These are phyloP conservation scores for Apiotrichum akiyoshidainum DNA, from an alignment of 1,284 basidiomycete species.

Conservation along the genomic window DNA sequence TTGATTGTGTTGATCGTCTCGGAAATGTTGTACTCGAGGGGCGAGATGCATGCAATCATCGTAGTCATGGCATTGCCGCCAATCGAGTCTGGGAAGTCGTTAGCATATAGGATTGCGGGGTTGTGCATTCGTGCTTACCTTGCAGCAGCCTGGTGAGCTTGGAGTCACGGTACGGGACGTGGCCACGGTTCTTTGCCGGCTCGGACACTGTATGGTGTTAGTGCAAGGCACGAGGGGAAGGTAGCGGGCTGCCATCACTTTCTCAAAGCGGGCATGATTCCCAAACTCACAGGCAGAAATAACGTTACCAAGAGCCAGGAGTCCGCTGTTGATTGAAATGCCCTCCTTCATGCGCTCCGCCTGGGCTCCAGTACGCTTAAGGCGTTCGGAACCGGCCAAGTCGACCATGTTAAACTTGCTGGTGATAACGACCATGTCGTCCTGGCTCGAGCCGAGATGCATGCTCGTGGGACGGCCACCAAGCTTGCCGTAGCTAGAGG, in stretches of 20 bases:
- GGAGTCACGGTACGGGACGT: slow-evolving; percentile 95
- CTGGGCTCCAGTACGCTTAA: slow-evolving; percentile 87
- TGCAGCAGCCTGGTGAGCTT: slow-evolving; percentile 90
- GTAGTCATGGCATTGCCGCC: slow-evolving; percentile 96
- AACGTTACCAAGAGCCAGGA: slow-evolving; percentile 94
- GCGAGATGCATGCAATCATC: slow-evolving; percentile 98
- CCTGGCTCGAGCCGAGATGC: slow-evolving; percentile 54
- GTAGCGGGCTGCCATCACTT: background rate
- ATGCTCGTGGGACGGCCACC: slow-evolving; percentile 65
- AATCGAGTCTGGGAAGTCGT: slow-evolving; percentile 66
- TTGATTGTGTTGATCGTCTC: slow-evolving; percentile 98
- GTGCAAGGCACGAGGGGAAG: background rate
- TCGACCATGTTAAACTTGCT: slow-evolving; percentile 99
- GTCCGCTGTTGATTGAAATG: slow-evolving; percentile 93
- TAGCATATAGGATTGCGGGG: too few relatives aligned
- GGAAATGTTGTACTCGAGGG: slow-evolving; percentile 83
- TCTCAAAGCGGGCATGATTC: background rate
- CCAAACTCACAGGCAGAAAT: slow-evolving; percentile 67
- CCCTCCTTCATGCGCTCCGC: slow-evolving; percentile 97
- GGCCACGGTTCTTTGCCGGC: slow-evolving; percentile 62
- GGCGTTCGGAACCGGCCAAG: slow-evolving; percentile 91
- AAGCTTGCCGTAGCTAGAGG: slow-evolving; percentile 21
- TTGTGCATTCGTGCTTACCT: slow-evolving; percentile 31
- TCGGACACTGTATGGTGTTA: slow-evolving; percentile 68
- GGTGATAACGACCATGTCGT: slow-evolving; percentile 80